Evolutionary conservation across 441 rosid genomes (phyloP), one percentile per base, ranked within the genome.

Genomic region (Pelargonium exstipulatum): DNA sequence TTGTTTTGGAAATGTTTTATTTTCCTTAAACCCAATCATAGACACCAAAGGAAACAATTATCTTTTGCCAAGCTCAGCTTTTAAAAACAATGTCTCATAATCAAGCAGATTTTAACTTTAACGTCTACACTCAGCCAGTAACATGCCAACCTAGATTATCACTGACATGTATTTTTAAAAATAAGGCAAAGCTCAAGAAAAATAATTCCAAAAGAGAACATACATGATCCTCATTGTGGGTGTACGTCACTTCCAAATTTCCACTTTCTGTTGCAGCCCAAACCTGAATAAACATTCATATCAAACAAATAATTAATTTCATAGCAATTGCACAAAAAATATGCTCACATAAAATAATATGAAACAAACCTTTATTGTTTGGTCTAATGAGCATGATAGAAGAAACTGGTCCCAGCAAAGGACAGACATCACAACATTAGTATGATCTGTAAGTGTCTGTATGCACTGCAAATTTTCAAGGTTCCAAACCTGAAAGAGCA

Each of bases 391-490:
- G 68, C 99, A 92, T 32, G 98, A 95, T 72, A 95, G 77, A 73
- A 95, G 98, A 83, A 90, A 95, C 69, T 92, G 97, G 71, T 95
- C 99, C 99, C 97, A 95, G 83, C 99, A 95, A 68, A 95, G 93
- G 72, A 95, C 88, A 61, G 98, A 95, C 98, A 90, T 95, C 61
- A 95, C 99, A 24, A 95, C 96, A 22, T 88, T 77, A 71, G 87
- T 83, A 72, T 95, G 99, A 55, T 82, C 96, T 0, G 81, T 81
- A 64, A 95, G 82, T 2, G 91, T 88, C 81, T 95, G 99, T 68
- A 95, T 70, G 73, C 99, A 90, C 70, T 95, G 99, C 82, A 95
- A 80, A 73, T 76, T 88, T 71, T 92, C 98, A 55, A 95, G 85
- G 79, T 82, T 92, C 99, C 99, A 95, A 20, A 91, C 95, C 99